These are phyloP conservation scores for Euphorbia lathyris DNA, from an alignment of 345 rosid genomes.

Conservation along the genomic window DNA sequence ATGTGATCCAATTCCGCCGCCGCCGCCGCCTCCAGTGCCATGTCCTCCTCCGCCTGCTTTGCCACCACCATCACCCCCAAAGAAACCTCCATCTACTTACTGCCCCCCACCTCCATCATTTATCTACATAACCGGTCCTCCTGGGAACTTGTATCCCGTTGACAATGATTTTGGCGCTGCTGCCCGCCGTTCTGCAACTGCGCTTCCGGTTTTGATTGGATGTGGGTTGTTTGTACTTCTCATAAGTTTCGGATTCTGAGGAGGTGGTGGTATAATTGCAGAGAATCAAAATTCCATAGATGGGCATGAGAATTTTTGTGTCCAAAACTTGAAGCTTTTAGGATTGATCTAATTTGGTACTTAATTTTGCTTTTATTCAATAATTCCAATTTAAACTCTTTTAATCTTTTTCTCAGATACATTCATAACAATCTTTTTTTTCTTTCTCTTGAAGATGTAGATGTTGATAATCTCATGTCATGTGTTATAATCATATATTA, in stretches of 20 bases:
- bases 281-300: constrained; percentile 1
- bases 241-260: constrained; percentile 11
- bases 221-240: constrained; percentile 35
- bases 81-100: constrained; percentile 34
- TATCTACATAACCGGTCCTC: constrained; percentile 60
- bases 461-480: not conserved
- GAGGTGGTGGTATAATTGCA: not conserved
- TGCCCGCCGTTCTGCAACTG: constrained; percentile 19
- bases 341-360: not conserved
- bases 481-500: not conserved
- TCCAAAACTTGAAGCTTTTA: constrained; percentile 3
- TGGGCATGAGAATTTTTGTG: not conserved
- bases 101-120: constrained; percentile 56
- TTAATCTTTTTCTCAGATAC: not conserved
- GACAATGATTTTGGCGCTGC: constrained; percentile 38
- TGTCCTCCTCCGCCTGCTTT: constrained; percentile 38
- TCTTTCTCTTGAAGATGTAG: not conserved
- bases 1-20: constrained; percentile 45
- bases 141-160: constrained; percentile 54
- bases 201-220: constrained; percentile 34
- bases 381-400: constrained; percentile 12
- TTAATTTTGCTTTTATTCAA: constrained; percentile 17
- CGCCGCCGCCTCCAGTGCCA: constrained; percentile 35
- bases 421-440: not conserved
- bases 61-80: constrained; percentile 38